Percentiles rank a stretch among this genome's conserved stretches.
Conservation (phyloP, 768 basidiomycete species). For the Rhizopogon sp. region DNA sequence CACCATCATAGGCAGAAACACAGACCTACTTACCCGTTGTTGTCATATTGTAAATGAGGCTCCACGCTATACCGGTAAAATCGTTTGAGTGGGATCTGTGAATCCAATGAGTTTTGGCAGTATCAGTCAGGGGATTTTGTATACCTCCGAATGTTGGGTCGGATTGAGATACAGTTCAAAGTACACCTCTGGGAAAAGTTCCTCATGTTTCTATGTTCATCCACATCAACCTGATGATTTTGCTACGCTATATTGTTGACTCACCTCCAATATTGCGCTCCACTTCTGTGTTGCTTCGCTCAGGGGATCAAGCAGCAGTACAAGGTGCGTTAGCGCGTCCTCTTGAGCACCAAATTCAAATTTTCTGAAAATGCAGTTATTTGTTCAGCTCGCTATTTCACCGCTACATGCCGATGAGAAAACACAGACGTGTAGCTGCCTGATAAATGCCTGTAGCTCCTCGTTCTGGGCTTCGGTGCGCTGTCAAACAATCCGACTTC, state of each 20-base stretch:
- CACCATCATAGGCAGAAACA: conserved; percentile 1
- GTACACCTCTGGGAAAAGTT: conserved; percentile 56
- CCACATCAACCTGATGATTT: neutral
- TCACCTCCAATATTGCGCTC: conserved; percentile 72
- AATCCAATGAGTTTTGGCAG: neutral
- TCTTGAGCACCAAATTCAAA: conserved; percentile 65
- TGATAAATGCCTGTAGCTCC: conserved; percentile 56
- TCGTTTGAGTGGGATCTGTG: conserved; percentile 80
- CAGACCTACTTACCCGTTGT: conserved; percentile 47
- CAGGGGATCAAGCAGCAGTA: conserved; percentile 77
- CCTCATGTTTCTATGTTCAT: conserved; percentile 7
- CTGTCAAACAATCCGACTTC: conserved; percentile 70
- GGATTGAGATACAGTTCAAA: conserved; percentile 84
- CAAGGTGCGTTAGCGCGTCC: conserved; percentile 65
- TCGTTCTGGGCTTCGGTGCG: conserved; percentile 51
- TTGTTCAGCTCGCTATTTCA: neutral
- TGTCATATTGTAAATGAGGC: conserved; percentile 56
- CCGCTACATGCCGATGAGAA: neutral
- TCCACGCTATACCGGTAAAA: conserved; percentile 83
- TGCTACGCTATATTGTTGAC: conserved; percentile 6
- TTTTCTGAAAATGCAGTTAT: conserved; percentile 35
- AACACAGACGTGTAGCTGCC: conserved; percentile 59
- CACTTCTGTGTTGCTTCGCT: conserved; percentile 84
- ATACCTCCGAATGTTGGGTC: conserved; percentile 58
- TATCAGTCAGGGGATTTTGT: conserved; percentile 6